Percentiles rank a stretch among this genome's conserved stretches.
Conservation (phyloP, 75 land plant genomes). For the Gnetum montanum region DNA sequence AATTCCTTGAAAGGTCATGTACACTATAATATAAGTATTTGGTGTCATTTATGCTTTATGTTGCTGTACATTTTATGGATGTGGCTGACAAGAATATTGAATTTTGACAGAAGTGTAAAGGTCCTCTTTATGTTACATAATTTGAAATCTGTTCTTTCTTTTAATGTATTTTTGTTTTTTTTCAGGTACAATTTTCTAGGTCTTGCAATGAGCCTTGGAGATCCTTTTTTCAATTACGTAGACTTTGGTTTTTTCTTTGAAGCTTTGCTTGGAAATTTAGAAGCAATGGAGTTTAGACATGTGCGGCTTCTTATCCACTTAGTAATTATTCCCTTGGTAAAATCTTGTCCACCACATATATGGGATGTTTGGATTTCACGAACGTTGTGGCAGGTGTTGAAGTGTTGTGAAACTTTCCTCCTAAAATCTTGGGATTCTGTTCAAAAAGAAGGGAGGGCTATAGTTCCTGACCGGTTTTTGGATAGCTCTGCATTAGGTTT, state of each 20-base stretch:
- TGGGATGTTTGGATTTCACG: conserved; percentile 79
- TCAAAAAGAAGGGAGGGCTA: conserved; percentile 57
- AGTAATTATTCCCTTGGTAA: conserved; percentile 70
- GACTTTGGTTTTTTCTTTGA: conserved; percentile 36
- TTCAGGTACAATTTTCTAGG: conserved; percentile 89
- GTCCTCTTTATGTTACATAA: no score
- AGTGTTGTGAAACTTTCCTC: conserved; percentile 52
- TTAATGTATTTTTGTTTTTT: no score
- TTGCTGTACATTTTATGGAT: no score
- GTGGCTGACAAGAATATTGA: no score
- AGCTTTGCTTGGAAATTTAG: conserved; percentile 67
- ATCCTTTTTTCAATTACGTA: conserved; percentile 48
- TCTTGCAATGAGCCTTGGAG: conserved; percentile 62
- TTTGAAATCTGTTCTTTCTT: no score
- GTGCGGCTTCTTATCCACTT: conserved; percentile 74
- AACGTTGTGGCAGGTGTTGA: conserved; percentile 52
- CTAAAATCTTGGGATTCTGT: conserved; percentile 70
- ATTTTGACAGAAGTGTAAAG: no score
- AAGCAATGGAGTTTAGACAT: conserved; percentile 89
- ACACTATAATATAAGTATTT: no score
- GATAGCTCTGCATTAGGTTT: conserved; percentile 39
- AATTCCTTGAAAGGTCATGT: no score
- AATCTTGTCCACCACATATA: conserved; percentile 45
- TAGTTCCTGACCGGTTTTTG: conserved; percentile 45
- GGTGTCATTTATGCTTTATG: no score